Evolutionary conservation across 1,139 yeast genomes (phyloP).

Genomic region (Nadsonia starkeyi-henricii): DNA sequence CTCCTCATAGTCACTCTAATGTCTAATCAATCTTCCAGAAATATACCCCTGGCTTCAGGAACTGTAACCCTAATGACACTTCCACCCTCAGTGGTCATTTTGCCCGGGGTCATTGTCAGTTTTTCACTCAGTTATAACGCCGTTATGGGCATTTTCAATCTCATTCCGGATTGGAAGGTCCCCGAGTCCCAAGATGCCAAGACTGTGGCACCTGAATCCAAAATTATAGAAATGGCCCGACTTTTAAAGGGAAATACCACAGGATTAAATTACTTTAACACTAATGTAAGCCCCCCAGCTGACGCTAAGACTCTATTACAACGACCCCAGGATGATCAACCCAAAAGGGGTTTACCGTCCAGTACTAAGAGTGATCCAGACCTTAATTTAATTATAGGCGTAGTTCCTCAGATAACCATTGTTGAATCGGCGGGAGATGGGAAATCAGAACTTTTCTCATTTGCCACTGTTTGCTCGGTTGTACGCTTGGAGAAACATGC

Average conservation of each 20-base stretch:
- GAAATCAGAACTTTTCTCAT: too few relatives aligned
- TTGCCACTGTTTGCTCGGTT: conserved; percentile 6
- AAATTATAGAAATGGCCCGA: neutral
- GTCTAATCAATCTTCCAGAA: too few relatives aligned
- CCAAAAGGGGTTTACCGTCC: too few relatives aligned
- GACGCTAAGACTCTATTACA: neutral
- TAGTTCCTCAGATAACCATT: neutral
- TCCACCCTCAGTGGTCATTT: conserved; percentile 3
- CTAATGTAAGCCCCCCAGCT: neutral
- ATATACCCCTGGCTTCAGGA: neutral
- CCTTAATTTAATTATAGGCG: conserved; percentile 1
- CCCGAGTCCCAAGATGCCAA: conserved; percentile 1
- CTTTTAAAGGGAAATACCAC: neutral
- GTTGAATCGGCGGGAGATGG: neutral
- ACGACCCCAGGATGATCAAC: too few relatives aligned
- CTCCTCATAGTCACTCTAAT: too few relatives aligned
- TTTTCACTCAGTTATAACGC: conserved; percentile 2
- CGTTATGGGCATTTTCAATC: conserved; percentile 4
- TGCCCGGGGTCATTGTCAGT: conserved; percentile 5
- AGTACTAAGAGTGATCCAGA: conserved; percentile 2
- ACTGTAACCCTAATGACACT: conserved; percentile 5
- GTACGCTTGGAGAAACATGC: conserved; percentile 6
- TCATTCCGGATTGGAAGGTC: conserved; percentile 3
- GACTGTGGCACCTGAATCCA: neutral
- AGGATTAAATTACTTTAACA: neutral